Evolutionary conservation across 2,329 filamentous ascomycete genomes (phyloP).

Genomic region (Xylariaceae sp.): DNA sequence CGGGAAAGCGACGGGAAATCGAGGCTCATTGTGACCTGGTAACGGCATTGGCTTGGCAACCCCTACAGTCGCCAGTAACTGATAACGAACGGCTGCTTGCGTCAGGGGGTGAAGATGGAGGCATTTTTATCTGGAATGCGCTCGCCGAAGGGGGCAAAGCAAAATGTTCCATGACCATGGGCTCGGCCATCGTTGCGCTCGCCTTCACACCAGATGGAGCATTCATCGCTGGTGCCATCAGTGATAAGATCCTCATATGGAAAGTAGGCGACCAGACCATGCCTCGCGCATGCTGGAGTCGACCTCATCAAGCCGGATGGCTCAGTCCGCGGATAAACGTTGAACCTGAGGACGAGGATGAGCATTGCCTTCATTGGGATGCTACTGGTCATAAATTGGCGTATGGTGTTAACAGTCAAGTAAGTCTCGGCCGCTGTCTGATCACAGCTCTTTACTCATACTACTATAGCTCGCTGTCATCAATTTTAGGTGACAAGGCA

Average conservation of each 20-base stretch:
- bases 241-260: slow-evolving; percentile 58
- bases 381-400: slow-evolving; percentile 58
- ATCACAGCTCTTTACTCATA: slow-evolving; percentile 13
- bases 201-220: slow-evolving; percentile 61
- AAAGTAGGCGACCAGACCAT: slow-evolving; percentile 57
- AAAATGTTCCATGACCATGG: slow-evolving; percentile 59
- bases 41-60: slow-evolving; percentile 59
- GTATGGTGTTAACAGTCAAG: slow-evolving; percentile 59
- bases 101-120: slow-evolving; percentile 59
- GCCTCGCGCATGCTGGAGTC: slow-evolving; percentile 58
- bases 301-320: slow-evolving; percentile 54
- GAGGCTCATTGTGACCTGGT: slow-evolving; percentile 56
- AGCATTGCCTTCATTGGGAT: slow-evolving; percentile 61
- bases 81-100: slow-evolving; percentile 56
- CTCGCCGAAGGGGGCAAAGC: slow-evolving; percentile 51
- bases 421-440: slow-evolving; percentile 36
- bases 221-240: slow-evolving; percentile 60
- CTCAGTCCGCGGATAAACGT: slow-evolving; percentile 52
- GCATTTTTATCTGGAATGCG: slow-evolving; percentile 61
- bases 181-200: slow-evolving; percentile 52
- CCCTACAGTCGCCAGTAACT: slow-evolving; percentile 37
- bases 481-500: slow-evolving; percentile 37
- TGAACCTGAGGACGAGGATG: slow-evolving; percentile 55
- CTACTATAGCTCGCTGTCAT: slow-evolving; percentile 45
- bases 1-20: slow-evolving; percentile 52